A percentile compares a stretch with the other conserved stretches of the same genome.
phyloP scores from a whole-genome alignment of 495 filamentous ascomycete genomes.

The Daldinia loculata region DNA sequence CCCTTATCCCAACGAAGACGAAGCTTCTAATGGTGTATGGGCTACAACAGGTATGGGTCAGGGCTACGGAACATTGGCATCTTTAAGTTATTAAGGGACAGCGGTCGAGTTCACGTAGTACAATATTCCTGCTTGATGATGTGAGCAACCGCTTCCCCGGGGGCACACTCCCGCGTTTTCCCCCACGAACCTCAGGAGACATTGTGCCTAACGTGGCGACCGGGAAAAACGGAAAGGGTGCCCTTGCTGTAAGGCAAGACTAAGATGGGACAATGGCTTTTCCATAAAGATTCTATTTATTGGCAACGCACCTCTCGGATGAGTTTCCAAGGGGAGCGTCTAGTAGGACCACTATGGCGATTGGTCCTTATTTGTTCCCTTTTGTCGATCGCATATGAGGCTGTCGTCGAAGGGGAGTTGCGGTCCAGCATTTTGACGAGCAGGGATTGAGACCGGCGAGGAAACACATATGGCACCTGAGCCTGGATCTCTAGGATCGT shows the following conservation, averaged over 20 bases:
- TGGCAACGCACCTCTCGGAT: slow-evolving; percentile 28
- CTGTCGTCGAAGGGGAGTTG: slow-evolving; percentile 21
- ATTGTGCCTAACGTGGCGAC: slow-evolving; percentile 34
- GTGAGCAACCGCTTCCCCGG: slow-evolving; percentile 13
- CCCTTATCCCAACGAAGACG: slow-evolving; percentile 3
- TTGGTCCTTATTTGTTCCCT: slow-evolving; percentile 11
- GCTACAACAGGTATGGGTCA: not conserved
- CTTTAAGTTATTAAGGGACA: slow-evolving; percentile 8
- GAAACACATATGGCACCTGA: slow-evolving; percentile 8
- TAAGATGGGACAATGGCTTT: slow-evolving; percentile 26
- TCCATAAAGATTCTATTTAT: slow-evolving; percentile 20
- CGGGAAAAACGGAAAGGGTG: slow-evolving; percentile 29
- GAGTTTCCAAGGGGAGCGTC: slow-evolving; percentile 17
- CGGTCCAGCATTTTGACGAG: slow-evolving; percentile 14
- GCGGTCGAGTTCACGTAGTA: slow-evolving; percentile 13
- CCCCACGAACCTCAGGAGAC: slow-evolving; percentile 28
- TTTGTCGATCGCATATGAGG: slow-evolving; percentile 28
- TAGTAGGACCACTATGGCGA: slow-evolving; percentile 4
- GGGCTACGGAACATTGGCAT: not conserved
- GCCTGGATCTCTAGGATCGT: slow-evolving; percentile 6
- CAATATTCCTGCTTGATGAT: slow-evolving; percentile 3
- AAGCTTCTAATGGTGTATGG: slow-evolving; percentile 8
- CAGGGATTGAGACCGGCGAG: slow-evolving; percentile 24
- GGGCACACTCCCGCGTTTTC: slow-evolving; percentile 10
- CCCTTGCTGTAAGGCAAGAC: slow-evolving; percentile 25